A percentile compares a stretch with the other conserved stretches of the same genome.
phyloP scores from a whole-genome alignment of 495 filamentous ascomycete species.

The Penicillium steckii region DNA sequence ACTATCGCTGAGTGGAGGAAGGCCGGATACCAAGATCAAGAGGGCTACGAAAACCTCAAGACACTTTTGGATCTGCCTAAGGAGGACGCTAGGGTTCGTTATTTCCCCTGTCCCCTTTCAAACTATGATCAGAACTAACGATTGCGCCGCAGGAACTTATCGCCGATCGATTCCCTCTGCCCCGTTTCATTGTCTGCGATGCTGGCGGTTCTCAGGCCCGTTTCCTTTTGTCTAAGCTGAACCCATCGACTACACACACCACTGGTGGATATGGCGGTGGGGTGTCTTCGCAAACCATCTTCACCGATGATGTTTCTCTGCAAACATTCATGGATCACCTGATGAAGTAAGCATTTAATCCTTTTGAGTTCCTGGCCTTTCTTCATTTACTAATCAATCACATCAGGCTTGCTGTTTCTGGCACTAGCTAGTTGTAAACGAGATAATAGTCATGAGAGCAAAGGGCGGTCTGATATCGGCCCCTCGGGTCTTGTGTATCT shows the following conservation, averaged over 20 bases:
- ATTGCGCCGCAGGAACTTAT: constrained; percentile 83
- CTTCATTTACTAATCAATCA: constrained; percentile 28
- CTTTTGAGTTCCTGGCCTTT: neutral
- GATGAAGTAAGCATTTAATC: constrained; percentile 80
- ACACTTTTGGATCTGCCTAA: constrained; percentile 89
- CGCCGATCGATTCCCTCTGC: constrained; percentile 93
- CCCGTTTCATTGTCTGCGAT: constrained; percentile 98
- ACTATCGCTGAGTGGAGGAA: constrained; percentile 98
- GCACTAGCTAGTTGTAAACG: constrained; percentile 52
- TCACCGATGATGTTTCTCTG: constrained; percentile 97
- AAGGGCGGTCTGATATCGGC: constrained; percentile 36
- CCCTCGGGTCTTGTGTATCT: constrained; percentile 47
- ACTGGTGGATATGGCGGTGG: constrained; percentile 86
- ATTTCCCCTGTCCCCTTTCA: neutral
- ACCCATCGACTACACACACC: constrained; percentile 97
- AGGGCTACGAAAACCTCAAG: constrained; percentile 97
- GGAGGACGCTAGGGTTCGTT: constrained; percentile 87
- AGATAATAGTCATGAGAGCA: constrained; percentile 36
- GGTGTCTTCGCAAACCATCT: constrained; percentile 95
- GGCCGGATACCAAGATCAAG: constrained; percentile 96
- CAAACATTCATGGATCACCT: constrained; percentile 99
- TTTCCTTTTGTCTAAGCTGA: constrained; percentile 96
- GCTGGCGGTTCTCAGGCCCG: constrained; percentile 97
- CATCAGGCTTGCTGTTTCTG: constrained; percentile 60
- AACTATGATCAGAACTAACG: neutral